phyloP scores from a whole-genome alignment of 257 asterid species.

The Eucommia ulmoides region DNA sequence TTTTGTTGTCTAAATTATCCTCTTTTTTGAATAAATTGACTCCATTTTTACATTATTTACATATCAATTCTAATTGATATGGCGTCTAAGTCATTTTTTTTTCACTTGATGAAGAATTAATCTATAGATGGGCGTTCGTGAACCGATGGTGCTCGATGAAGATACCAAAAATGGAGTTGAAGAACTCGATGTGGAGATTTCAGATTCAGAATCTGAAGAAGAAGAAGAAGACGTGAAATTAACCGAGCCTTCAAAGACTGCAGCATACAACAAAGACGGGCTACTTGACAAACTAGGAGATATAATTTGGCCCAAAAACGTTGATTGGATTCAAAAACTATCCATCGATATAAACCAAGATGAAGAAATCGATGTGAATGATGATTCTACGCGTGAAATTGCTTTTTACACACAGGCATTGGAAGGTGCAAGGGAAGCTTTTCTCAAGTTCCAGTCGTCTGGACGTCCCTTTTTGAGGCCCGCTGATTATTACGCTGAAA shows the following conservation, averaged over 20 bases:
- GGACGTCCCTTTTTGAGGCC: constrained; percentile 72
- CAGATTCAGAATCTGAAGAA: constrained; percentile 48
- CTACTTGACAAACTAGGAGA: constrained; percentile 69
- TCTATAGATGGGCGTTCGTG: too few relatives aligned
- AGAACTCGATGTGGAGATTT: constrained; percentile 16
- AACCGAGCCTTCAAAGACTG: constrained; percentile 66
- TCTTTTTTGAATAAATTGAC: too few relatives aligned
- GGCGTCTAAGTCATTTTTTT: too few relatives aligned
- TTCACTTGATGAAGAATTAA: too few relatives aligned
- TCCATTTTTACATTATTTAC: too few relatives aligned
- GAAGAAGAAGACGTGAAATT: constrained; percentile 46
- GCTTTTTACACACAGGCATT: constrained; percentile 82
- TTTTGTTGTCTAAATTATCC: too few relatives aligned
- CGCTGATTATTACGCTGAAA: constrained; percentile 80
- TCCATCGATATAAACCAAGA: constrained; percentile 44
- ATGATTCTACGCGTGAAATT: constrained; percentile 68
- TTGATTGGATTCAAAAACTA: constrained; percentile 73
- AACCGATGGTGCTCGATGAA: too few relatives aligned
- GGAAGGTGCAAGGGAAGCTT: constrained; percentile 64
- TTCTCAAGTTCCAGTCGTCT: constrained; percentile 38
- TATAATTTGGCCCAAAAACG: constrained; percentile 54
- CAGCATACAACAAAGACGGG: constrained; percentile 51
- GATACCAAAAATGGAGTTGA: not conserved
- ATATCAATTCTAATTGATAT: too few relatives aligned
- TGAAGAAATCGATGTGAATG: constrained; percentile 68